phyloP scores from a whole-genome alignment of 192 early-diverging fungal genomes.

The Phlyctochytrium bullatum region DNA sequence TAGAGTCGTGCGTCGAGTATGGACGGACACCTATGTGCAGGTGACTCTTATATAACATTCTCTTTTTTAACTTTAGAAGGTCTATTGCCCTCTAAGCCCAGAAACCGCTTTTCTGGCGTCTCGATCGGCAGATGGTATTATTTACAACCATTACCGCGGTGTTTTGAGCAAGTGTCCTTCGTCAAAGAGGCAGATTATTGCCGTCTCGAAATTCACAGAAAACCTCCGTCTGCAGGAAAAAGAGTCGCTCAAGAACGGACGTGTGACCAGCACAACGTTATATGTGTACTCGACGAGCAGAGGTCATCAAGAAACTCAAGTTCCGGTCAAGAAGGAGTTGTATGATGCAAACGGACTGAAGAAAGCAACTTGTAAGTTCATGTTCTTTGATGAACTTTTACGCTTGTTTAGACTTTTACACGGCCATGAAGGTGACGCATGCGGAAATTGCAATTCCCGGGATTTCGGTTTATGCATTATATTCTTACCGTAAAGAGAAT shows the following conservation, averaged over 20 bases:
- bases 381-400: too few relatives aligned
- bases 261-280: too few relatives aligned
- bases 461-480: too few relatives aligned
- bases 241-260: not conserved
- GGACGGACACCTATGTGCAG: not conserved
- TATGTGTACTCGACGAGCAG: too few relatives aligned
- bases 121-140: not conserved
- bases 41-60: not conserved
- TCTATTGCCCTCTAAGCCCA: not conserved
- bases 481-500: too few relatives aligned
- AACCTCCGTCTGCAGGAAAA: not conserved
- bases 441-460: too few relatives aligned
- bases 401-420: too few relatives aligned
- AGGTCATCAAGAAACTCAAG: too few relatives aligned
- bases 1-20: not conserved
- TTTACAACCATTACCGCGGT: not conserved
- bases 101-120: not conserved
- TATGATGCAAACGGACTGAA: too few relatives aligned
- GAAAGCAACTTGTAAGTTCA: too few relatives aligned
- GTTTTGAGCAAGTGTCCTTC: not conserved
- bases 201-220: not conserved
- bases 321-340: too few relatives aligned
- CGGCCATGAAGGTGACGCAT: too few relatives aligned
- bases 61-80: not conserved
- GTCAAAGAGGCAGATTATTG: not conserved